Conservation (phyloP, 306 rosid species). For the Cucurbita maxima region DNA sequence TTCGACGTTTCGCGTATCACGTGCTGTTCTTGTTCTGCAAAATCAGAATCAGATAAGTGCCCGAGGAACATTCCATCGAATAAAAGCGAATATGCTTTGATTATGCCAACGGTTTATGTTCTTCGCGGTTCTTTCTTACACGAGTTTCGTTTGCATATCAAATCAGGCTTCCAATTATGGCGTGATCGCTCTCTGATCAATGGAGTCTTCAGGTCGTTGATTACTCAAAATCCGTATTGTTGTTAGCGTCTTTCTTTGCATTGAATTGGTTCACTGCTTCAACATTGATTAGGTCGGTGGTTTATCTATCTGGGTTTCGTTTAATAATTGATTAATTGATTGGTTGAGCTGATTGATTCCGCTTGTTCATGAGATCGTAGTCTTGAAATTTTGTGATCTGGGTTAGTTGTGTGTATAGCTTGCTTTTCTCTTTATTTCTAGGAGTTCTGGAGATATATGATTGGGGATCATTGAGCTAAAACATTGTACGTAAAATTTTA, state of each 20-base stretch:
- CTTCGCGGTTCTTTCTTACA: constrained; percentile 15
- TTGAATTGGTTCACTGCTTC: not conserved
- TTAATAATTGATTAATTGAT: not conserved
- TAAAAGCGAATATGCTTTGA: constrained; percentile 32
- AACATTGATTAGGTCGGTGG: not conserved
- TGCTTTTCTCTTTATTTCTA: not conserved
- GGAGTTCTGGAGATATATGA: not conserved
- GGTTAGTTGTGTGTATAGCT: not conserved
- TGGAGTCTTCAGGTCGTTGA: not conserved
- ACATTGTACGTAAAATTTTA: not conserved
- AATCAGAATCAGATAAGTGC: constrained; percentile 2
- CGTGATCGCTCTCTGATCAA: not conserved
- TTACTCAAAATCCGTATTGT: not conserved
- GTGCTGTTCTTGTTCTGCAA: constrained; percentile 1
- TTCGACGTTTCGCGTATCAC: not conserved
- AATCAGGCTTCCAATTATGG: not conserved
- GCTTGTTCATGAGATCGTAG: not conserved
- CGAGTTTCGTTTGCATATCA: not conserved
- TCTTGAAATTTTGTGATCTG: not conserved
- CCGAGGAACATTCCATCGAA: constrained; percentile 22
- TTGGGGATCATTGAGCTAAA: not conserved
- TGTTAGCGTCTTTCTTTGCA: not conserved
- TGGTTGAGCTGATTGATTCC: not conserved
- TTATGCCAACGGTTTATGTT: constrained; percentile 9
- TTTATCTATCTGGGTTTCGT: not conserved